Evolutionary conservation across 306 rosid genomes (phyloP), one percentile per base, ranked within the genome.

Genomic region (Mimosa bimucronata): DNA sequence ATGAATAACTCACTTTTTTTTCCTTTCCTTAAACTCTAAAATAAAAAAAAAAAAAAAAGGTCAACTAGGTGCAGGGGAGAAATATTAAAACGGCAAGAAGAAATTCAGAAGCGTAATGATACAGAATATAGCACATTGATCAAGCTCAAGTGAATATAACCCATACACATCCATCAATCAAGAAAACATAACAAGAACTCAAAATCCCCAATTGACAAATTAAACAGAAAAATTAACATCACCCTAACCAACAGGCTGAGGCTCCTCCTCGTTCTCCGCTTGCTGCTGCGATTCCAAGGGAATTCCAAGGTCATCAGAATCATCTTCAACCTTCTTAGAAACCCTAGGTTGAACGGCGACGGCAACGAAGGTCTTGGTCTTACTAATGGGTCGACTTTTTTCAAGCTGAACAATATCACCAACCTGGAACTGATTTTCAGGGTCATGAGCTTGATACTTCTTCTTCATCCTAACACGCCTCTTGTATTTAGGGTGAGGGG

Each of bases 381-480:
- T 95, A 83, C 99, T 95, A 14, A 95, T 93, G 67, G 99, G 99
- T 19, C 88, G 85, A 67, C 85, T 85, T 71, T 87, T 91, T 37
- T 84, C 88, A 66, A 95, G 97, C 88, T 89, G 92, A 5, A 95
- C 99, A 25, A 87, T 4, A 72, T 95, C 98, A 2, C 99, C 99
- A 1, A 90, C 90, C 74, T 90, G 50, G 96, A 95, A 95, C 38
- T 71, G 88, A 85, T 93, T 95, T 2, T 93, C 93, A 0, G 93
- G 91, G 88, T 95, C 99, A 71, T 95, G 99, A 53, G 97, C 94
- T 77, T 95, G 99, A 78, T 88, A 95, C 97, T 93, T 95, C 93
- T 95, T 95, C 98, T 89, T 93, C 90, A 79, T 91, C 92, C 91
- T 91, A 13, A 93, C 82, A 38, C 98, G 88, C 71, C 92, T 87